Evolutionary conservation across 1,139 yeast genomes (phyloP).

Genomic region (Nakaseomyces delphensis): DNA sequence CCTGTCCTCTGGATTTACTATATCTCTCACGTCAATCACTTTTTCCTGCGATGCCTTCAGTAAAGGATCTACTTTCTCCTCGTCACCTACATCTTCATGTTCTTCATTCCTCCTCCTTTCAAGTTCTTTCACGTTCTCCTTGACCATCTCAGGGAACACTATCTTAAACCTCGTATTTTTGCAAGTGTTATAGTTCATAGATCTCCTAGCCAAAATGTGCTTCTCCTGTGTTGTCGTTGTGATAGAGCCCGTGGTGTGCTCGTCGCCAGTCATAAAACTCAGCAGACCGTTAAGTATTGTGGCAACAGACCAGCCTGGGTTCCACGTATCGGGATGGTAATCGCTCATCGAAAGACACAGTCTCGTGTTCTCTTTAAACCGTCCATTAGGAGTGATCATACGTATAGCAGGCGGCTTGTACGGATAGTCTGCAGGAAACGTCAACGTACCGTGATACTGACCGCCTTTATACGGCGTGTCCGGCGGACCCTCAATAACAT

Average conservation of each 20-base stretch:
- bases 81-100: slow-evolving; percentile 9
- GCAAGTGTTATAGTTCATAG: slow-evolving; percentile 56
- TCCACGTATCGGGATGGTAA: slow-evolving; percentile 90
- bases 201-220: slow-evolving; percentile 40
- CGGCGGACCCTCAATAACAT: slow-evolving; percentile 63
- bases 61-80: slow-evolving; percentile 14
- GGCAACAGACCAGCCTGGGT: slow-evolving; percentile 89
- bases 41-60: slow-evolving; percentile 28
- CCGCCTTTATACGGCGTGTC: slow-evolving; percentile 78
- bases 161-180: slow-evolving; percentile 42
- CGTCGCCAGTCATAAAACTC: slow-evolving; percentile 71
- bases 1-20: slow-evolving; percentile 42
- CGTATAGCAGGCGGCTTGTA: slow-evolving; percentile 87
- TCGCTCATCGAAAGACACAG: slow-evolving; percentile 85
- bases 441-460: slow-evolving; percentile 79
- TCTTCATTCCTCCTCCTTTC: slow-evolving; percentile 17
- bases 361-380: slow-evolving; percentile 69
- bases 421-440: slow-evolving; percentile 83
- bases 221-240: slow-evolving; percentile 44
- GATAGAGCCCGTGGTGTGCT: slow-evolving; percentile 50
- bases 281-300: slow-evolving; percentile 77
- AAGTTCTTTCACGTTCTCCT: slow-evolving; percentile 35
- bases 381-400: slow-evolving; percentile 79
- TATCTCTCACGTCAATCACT: slow-evolving; percentile 31
- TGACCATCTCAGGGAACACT: slow-evolving; percentile 64